These are phyloP conservation scores for Apiospora sp. DNA, from an alignment of 2,329 filamentous ascomycete species.

Conservation along the genomic window DNA sequence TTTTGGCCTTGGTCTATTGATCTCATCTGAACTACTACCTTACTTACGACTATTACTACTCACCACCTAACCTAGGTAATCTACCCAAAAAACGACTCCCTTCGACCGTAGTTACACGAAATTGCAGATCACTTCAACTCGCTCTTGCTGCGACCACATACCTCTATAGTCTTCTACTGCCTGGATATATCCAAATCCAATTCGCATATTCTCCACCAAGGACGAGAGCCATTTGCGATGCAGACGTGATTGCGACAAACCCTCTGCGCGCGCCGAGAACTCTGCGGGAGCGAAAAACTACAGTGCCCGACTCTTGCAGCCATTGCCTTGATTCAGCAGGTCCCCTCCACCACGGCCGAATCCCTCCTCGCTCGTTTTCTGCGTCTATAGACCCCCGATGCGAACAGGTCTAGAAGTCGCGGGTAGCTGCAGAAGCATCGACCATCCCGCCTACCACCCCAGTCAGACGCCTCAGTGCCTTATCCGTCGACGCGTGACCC, in stretches of 20 bases:
- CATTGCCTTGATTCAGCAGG: conserved; percentile 7
- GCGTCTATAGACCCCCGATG: conserved; percentile 32
- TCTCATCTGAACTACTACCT: conserved; percentile 10
- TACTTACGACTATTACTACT: background rate
- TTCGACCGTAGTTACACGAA: conserved; percentile 15
- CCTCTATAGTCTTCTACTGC: background rate
- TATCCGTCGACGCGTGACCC: conserved; percentile 48
- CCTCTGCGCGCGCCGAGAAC: conserved; percentile 1
- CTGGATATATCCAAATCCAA: background rate
- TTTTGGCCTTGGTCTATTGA: background rate
- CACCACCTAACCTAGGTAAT: conserved; percentile 19
- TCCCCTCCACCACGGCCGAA: background rate
- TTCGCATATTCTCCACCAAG: background rate
- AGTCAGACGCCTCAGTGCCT: conserved; percentile 46
- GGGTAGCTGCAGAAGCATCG: conserved; percentile 48
- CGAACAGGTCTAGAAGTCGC: conserved; percentile 46
- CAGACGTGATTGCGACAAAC: conserved; percentile 16
- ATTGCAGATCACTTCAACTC: conserved; percentile 7
- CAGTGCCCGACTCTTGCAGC: background rate
- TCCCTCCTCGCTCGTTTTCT: background rate
- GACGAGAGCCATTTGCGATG: conserved; percentile 3
- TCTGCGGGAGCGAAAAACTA: conserved; percentile 2
- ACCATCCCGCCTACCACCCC: conserved; percentile 47
- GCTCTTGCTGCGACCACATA: background rate
- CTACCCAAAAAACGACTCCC: conserved; percentile 1